Percentiles rank a stretch among this genome's conserved stretches.
phyloP scores from a whole-genome alignment of 2,329 filamentous ascomycete species.

The Colletotrichum godetiae region DNA sequence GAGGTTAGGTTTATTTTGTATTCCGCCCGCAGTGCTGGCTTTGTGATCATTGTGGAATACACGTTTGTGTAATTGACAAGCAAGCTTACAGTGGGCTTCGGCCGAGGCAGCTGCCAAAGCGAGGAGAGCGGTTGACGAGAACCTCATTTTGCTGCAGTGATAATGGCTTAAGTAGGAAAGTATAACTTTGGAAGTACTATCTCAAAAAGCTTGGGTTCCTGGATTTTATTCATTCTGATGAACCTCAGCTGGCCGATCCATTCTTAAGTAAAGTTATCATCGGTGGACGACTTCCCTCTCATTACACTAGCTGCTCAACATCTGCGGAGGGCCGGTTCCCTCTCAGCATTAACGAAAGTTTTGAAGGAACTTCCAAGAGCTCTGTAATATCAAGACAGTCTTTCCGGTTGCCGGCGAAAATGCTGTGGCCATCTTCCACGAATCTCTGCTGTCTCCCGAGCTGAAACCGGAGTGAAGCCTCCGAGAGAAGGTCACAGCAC shows the following conservation, averaged over 20 bases:
- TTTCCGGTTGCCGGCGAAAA: background rate
- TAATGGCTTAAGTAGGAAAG: no score
- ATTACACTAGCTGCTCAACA: no score
- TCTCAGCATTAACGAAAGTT: background rate
- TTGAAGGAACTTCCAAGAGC: background rate
- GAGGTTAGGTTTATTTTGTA: background rate
- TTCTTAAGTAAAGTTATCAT: no score
- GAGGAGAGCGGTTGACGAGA: background rate
- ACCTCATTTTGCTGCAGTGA: conserved; percentile 7
- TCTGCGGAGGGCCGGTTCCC: no score
- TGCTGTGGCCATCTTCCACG: background rate
- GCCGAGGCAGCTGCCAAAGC: conserved; percentile 8
- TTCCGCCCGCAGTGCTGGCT: background rate
- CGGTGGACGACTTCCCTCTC: no score
- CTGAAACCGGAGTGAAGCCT: conserved; percentile 1
- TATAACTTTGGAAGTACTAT: background rate
- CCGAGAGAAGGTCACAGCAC: background rate
- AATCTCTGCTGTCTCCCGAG: background rate
- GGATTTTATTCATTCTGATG: no score
- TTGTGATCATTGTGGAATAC: no score
- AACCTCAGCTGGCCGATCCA: no score
- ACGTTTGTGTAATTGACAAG: no score
- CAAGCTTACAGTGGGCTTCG: conserved; percentile 19
- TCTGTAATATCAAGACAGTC: background rate
- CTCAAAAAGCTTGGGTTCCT: no score